Evolutionary conservation across 139 green algal genomes (phyloP).

Genomic region (Mychonastes homosphaera): DNA sequence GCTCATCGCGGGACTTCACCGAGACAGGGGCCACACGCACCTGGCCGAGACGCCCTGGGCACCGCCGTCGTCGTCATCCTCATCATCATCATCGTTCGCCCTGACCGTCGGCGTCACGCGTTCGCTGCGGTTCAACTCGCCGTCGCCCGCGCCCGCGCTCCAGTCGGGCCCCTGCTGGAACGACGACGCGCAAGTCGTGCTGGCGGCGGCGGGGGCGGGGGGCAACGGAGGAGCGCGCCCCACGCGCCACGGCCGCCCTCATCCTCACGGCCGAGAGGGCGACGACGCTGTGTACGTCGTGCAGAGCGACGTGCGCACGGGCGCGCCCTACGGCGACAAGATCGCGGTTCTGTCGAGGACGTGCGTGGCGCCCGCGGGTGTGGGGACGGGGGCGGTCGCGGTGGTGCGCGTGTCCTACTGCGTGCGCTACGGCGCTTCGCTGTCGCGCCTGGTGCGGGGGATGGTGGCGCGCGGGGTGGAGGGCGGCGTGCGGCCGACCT

Average conservation of each 20-base stretch:
- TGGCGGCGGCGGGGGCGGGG: too few relatives aligned
- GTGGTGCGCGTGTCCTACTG: slow-evolving; percentile 10
- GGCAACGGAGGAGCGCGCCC: too few relatives aligned
- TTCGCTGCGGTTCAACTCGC: too few relatives aligned
- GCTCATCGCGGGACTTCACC: too few relatives aligned
- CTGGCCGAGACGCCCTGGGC: too few relatives aligned
- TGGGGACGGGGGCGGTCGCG: neutral
- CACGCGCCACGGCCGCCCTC: too few relatives aligned
- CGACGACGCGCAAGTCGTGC: slow-evolving; percentile 12
- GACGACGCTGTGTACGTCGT: slow-evolving; percentile 17
- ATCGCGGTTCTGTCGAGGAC: slow-evolving; percentile 10
- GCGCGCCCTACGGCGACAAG: slow-evolving; percentile 17
- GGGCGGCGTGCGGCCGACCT: slow-evolving; percentile 6
- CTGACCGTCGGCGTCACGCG: too few relatives aligned
- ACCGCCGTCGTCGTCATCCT: too few relatives aligned
- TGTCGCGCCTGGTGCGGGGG: slow-evolving; percentile 14
- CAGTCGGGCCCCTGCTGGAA: too few relatives aligned
- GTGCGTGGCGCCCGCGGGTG: neutral
- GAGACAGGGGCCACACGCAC: too few relatives aligned
- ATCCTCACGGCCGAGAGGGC: slow-evolving; percentile 4
- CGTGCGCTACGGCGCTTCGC: slow-evolving; percentile 2
- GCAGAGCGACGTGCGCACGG: slow-evolving; percentile 15
- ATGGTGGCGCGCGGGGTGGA: slow-evolving; percentile 17
- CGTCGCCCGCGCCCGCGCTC: too few relatives aligned
- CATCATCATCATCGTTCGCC: too few relatives aligned